Evolutionary conservation across 192 early-diverging fungal genomes (phyloP), one percentile per base, ranked within the genome.

Genomic region (Pilaira anomala): DNA sequence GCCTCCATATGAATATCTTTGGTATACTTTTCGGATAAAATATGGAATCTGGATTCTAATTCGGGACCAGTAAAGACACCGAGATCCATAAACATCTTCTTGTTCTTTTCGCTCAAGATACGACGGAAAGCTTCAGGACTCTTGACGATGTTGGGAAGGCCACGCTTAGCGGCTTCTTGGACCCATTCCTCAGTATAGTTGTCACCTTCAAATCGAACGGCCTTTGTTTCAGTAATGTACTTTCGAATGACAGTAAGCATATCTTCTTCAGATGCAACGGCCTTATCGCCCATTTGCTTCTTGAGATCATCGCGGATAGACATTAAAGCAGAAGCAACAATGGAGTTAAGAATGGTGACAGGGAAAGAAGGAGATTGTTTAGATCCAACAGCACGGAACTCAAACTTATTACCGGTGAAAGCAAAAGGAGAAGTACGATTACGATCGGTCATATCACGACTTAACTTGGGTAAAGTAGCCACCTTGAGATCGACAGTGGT

Each of bases 351-450:
- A 62, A 99, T 76, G 0, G 93, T 91, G 49, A 94, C 87, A 14
- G 97, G 95, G 89, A 97, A 97, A 39, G 97, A 93, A 26, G 93
- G 91, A 19, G 93, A 95, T 80, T 96, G 94, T 83, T 96, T 96
- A 66, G 97, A 95, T 44, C 97, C 97, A 26, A 97, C 95, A 44
- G 97, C 94, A 78, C 94, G 92, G 94, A 97, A 98, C 85, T 99
- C 97, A 67, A 99, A 99, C 86, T 99, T 99, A 90, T 99, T 99
- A 42, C 97, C 97, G 60, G 97, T 99, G 76, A 99, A 99, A 56
- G 97, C 97, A 62, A 99, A 97, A 40, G 97, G 95, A 56, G 94
- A 97, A 29, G 97, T 99, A 72, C 95, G 92, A 89, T 99, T 99
- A 81, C 97, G 93, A 80, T 99, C 97, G 18, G 97, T 99, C 72